phyloP scores from a whole-genome alignment of 2,329 filamentous ascomycete genomes.

The Hymenoscyphus occultus region DNA sequence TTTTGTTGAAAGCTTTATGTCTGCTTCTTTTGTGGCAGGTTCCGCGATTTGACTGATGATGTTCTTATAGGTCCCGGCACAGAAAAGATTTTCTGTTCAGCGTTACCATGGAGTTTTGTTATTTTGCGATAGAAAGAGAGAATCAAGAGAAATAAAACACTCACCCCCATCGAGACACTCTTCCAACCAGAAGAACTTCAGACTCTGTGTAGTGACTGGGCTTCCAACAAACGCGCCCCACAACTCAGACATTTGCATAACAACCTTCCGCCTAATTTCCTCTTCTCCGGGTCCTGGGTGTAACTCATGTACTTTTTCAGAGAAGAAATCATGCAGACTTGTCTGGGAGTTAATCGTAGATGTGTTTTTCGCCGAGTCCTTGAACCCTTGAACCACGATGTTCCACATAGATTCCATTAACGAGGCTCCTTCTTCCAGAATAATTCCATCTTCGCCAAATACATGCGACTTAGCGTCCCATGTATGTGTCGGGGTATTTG shows the following conservation, averaged over 20 bases:
- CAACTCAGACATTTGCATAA: constrained; percentile 40
- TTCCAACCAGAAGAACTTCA: constrained; percentile 57
- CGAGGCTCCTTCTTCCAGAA: constrained; percentile 25
- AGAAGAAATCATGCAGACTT: constrained; percentile 53
- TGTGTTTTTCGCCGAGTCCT: constrained; percentile 49
- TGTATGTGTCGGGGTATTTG: constrained; percentile 43
- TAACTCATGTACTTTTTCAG: constrained; percentile 45
- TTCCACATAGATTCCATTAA: constrained; percentile 47
- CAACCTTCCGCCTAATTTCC: constrained; percentile 38
- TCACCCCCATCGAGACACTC: constrained; percentile 52
- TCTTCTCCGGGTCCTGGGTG: constrained; percentile 38
- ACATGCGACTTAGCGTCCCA: constrained; percentile 48
- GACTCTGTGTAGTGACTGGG: constrained; percentile 47
- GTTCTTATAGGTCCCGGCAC: constrained; percentile 35
- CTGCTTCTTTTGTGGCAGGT: constrained; percentile 25
- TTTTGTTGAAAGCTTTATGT: constrained; percentile 28
- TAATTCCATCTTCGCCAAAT: constrained; percentile 40
- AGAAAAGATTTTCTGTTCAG: constrained; percentile 34
- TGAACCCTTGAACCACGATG: constrained; percentile 52
- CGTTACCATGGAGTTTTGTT: neutral
- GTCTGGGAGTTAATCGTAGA: constrained; percentile 46
- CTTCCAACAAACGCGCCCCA: constrained; percentile 56
- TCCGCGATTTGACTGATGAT: constrained; percentile 32
- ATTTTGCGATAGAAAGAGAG: neutral
- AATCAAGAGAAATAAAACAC: constrained; percentile 11